Conservation (phyloP, 2,329 filamentous ascomycete genomes). For the Hymenoscyphus albidus region DNA sequence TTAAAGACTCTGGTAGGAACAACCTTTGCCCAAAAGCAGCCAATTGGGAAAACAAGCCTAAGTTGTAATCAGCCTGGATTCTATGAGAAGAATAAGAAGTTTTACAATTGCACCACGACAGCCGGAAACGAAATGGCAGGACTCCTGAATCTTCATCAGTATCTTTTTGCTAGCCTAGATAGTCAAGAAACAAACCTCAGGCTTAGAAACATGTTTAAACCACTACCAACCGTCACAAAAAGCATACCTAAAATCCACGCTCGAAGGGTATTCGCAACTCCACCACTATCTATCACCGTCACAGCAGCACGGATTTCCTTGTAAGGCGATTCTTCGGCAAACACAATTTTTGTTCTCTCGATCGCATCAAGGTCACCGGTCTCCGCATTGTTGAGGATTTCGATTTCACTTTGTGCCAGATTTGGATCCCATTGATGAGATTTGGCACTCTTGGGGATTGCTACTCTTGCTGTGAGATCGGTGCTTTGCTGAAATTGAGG, state of each 20-base stretch:
- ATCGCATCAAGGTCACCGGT: constrained; percentile 34
- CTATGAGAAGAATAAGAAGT: no score
- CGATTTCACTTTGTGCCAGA: constrained; percentile 22
- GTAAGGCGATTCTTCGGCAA: constrained; percentile 59
- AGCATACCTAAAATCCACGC: constrained; percentile 57
- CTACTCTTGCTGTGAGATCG: constrained; percentile 11
- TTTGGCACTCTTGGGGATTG: constrained; percentile 21
- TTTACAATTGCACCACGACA: constrained; percentile 48
- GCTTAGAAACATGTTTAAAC: constrained; percentile 27
- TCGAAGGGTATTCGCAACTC: constrained; percentile 62
- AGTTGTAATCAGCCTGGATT: not conserved
- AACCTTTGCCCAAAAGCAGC: constrained; percentile 40
- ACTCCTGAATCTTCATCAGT: not conserved
- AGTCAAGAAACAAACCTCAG: constrained; percentile 13
- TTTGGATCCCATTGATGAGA: constrained; percentile 28
- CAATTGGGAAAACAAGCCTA: constrained; percentile 20
- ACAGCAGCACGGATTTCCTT: constrained; percentile 57
- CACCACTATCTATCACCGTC: constrained; percentile 57
- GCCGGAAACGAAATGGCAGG: constrained; percentile 13
- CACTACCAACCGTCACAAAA: constrained; percentile 33
- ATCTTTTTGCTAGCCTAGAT: not conserved
- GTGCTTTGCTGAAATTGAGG: not conserved
- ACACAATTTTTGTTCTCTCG: constrained; percentile 37
- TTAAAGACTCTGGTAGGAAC: constrained; percentile 27
- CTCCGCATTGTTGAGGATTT: constrained; percentile 21